These are phyloP conservation scores for Phytophthora macrochlamydospora DNA, from an alignment of 352 stramenopile species.

Conservation along the genomic window DNA sequence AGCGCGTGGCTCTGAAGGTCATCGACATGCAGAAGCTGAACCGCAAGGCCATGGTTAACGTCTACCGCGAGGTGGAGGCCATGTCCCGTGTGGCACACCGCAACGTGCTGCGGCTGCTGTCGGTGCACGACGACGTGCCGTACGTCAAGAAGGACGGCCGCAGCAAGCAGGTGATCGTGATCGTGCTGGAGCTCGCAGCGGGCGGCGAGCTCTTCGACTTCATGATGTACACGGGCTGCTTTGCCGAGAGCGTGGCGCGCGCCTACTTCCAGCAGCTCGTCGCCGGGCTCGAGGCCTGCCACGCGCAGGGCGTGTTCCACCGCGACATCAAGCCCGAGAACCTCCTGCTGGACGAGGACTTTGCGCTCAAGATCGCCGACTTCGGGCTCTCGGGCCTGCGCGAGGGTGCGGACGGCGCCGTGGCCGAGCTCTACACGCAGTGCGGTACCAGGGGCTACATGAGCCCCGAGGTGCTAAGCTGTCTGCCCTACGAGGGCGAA, in stretches of 20 bases:
- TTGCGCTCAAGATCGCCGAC: constrained; percentile 93
- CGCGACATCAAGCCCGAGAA: constrained; percentile 96
- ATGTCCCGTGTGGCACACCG: constrained; percentile 87
- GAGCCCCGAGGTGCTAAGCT: constrained; percentile 91
- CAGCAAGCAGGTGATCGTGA: constrained; percentile 84
- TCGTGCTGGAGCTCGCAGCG: constrained; percentile 89
- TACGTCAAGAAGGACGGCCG: constrained; percentile 79
- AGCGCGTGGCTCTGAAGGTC: constrained; percentile 91
- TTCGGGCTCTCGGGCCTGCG: constrained; percentile 95
- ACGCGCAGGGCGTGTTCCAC: constrained; percentile 87
- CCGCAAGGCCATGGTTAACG: constrained; percentile 82
- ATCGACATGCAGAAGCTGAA: constrained; percentile 86
- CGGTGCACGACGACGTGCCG: constrained; percentile 69
- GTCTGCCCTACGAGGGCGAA: constrained; percentile 84
- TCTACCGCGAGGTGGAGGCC: constrained; percentile 89
- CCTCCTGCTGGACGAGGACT: constrained; percentile 86
- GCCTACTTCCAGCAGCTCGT: constrained; percentile 91
- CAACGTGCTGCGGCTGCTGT: constrained; percentile 85
- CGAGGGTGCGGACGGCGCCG: constrained; percentile 60
- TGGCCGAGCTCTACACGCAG: constrained; percentile 82
- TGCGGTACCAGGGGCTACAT: constrained; percentile 94
- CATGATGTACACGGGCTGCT: constrained; percentile 93
- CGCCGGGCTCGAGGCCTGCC: constrained; percentile 77
- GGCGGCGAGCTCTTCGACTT: constrained; percentile 92
- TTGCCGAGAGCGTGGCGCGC: constrained; percentile 85